Evolutionary conservation across 306 rosid genomes (phyloP), one percentile per base, ranked within the genome.

Genomic region (Sphenostylis stenocarpa): DNA sequence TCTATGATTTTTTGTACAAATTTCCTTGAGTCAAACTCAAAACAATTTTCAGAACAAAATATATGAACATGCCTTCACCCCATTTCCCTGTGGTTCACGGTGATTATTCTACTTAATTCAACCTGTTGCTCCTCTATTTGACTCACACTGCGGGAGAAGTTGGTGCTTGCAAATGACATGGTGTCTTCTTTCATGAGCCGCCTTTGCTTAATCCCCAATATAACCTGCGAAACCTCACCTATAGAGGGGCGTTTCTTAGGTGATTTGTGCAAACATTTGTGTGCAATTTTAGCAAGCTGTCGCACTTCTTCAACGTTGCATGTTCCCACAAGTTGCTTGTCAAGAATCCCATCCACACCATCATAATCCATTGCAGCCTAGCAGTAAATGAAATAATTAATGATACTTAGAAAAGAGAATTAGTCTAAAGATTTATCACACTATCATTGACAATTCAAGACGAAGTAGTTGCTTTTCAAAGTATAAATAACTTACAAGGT

Each of bases 331-430:
- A 91, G 87, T 47, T 78, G 70, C 79, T 85, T 80, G 71, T 89
- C 97, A 77, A 91, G 76, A 61, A 91, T 89, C 70, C 85, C 97
- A 58, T 91, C 97, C 4, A 91, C 80, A 36, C 95, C 97, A 67
- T 88, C 91, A 0, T 81, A 56, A 78, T 88, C 89, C 95, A 91
- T 91, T 55, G 88, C 85, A 34, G 97, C 97, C 97, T 91, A 39
- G 24, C 38, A 53, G 26, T 14, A 68, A 66, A 56, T 13, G 2
- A 29, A 9, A 57, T 44, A 23, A 51, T 26, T n/a, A n/a, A n/a
- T 3, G 7, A 1, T 17, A 19, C 56, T 23, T 4, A 13, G 17
- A 21, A 33, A 21, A 20, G 39, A 51, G 29, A n/a, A 66, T 21
- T 4, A 57, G 63, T 55, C n/a, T 20, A 51, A 6, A 15, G 61